phyloP scores from a whole-genome alignment of 176 grass and related monocot genomes.

The Carex littledalei region DNA sequence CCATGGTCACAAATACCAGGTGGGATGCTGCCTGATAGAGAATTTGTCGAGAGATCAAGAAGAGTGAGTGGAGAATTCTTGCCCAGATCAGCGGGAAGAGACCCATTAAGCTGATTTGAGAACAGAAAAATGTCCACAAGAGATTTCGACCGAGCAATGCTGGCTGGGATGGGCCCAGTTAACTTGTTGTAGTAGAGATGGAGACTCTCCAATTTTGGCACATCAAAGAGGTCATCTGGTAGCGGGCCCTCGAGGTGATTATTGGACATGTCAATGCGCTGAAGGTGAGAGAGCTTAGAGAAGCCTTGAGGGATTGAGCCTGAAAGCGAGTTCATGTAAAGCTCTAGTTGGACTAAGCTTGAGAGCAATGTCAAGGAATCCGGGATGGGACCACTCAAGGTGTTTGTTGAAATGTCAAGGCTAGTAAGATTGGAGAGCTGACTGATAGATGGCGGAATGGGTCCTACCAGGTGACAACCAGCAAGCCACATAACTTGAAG shows the following conservation, averaged over 20 bases:
- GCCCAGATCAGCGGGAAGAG: conserved; percentile 55
- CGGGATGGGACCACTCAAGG: conserved; percentile 50
- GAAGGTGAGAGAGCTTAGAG: conserved; percentile 45
- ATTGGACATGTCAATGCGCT: conserved; percentile 44
- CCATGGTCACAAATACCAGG: conserved; percentile 42
- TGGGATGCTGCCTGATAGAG: conserved; percentile 56
- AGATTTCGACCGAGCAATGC: conserved; percentile 24
- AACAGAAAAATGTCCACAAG: conserved; percentile 64
- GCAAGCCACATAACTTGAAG: conserved; percentile 54
- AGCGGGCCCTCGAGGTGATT: conserved; percentile 52
- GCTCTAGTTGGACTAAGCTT: conserved; percentile 63
- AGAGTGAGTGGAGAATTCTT: conserved; percentile 46
- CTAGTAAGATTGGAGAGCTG: conserved; percentile 41
- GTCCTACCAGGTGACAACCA: conserved; percentile 49
- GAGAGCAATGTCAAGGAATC: conserved; percentile 28
- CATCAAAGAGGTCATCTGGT: conserved; percentile 59
- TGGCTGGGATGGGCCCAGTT: conserved; percentile 35
- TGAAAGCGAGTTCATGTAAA: conserved; percentile 55
- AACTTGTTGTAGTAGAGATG: conserved; percentile 70
- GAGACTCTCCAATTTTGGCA: conserved; percentile 41
- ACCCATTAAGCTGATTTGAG: conserved; percentile 46
- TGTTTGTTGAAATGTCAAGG: conserved; percentile 70
- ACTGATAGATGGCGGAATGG: conserved; percentile 56
- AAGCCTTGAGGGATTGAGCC: conserved; percentile 59
- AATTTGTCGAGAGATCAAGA: conserved; percentile 60